Percentiles rank a stretch among this genome's conserved stretches.
Evolutionary conservation across 192 early-diverging fungal genomes (phyloP).

Genomic region (Diversispora epigaea): DNA sequence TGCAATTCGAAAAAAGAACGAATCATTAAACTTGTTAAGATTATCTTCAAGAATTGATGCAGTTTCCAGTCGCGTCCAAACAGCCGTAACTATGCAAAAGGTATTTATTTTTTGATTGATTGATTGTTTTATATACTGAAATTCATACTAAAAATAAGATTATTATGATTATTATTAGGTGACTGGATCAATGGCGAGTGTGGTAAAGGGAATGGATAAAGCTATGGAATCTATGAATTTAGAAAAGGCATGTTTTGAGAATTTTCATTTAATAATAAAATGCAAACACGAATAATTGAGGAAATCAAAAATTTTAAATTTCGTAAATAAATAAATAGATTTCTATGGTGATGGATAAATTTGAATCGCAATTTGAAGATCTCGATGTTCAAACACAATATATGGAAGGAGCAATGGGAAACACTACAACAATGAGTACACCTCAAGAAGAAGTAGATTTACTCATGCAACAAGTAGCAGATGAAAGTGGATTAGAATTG

Average conservation of each 20-base stretch:
- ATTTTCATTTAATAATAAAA: neutral
- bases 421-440: constrained; percentile 81
- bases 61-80: constrained; percentile 87
- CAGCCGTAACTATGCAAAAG: constrained; percentile 89
- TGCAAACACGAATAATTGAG: neutral
- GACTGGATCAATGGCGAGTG: constrained; percentile 78
- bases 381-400: constrained; percentile 96
- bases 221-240: constrained; percentile 95
- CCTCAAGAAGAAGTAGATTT: constrained; percentile 90
- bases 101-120: constrained; percentile 26
- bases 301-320: neutral
- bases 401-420: constrained; percentile 93
- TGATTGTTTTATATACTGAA: neutral
- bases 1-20: constrained; percentile 97
- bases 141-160: neutral
- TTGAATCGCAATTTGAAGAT: constrained; percentile 96
- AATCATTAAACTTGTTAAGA: constrained; percentile 82
- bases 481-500: constrained; percentile 91
- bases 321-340: constrained; percentile 54
- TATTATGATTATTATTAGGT: constrained; percentile 43
- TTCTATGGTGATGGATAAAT: constrained; percentile 97
- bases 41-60: constrained; percentile 91
- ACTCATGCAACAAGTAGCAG: constrained; percentile 95
- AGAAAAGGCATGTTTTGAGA: constrained; percentile 65
- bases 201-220: constrained; percentile 92